Conservation (phyloP, 495 filamentous ascomycete genomes). For the Aspergillus steynii region DNA sequence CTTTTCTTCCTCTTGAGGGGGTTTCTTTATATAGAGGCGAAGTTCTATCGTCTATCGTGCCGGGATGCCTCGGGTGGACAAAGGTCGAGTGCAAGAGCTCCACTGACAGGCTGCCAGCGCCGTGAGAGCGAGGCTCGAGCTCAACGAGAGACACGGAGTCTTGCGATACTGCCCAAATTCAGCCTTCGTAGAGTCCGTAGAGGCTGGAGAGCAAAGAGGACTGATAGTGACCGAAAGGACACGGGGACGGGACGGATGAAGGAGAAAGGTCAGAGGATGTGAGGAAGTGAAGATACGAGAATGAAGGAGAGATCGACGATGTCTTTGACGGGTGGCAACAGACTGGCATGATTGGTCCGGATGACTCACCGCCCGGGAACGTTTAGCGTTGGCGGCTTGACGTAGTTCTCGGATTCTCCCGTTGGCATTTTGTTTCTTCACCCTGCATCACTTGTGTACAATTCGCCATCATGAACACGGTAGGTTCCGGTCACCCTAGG, state of each 20-base stretch:
- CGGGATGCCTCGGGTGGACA: background rate
- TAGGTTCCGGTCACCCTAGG: conserved; percentile 17
- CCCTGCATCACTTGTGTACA: conserved; percentile 2
- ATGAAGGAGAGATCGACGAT: conserved; percentile 10
- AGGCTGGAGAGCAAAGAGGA: background rate
- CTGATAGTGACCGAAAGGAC: background rate
- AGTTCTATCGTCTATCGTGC: conserved; percentile 21
- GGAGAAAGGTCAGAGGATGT: background rate
- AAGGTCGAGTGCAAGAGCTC: conserved; percentile 14
- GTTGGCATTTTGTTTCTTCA: conserved; percentile 12
- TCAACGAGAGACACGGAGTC: background rate
- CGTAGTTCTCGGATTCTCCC: conserved; percentile 28
- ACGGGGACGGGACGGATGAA: background rate
- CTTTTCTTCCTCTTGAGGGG: background rate
- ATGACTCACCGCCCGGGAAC: background rate
- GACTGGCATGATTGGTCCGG: conserved; percentile 1
- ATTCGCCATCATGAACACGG: conserved; percentile 47
- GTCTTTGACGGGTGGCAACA: background rate
- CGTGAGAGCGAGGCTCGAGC: conserved; percentile 11
- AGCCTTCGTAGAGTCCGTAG: background rate
- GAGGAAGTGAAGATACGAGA: background rate
- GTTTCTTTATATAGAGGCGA: background rate
- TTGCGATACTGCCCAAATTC: background rate
- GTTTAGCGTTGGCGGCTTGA: conserved; percentile 19
- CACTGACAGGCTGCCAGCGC: conserved; percentile 24